Percentiles rank a stretch among this genome's conserved stretches.
Conservation (phyloP, 225 moss, liverwort and hornwort species). For the Asterella californica region DNA sequence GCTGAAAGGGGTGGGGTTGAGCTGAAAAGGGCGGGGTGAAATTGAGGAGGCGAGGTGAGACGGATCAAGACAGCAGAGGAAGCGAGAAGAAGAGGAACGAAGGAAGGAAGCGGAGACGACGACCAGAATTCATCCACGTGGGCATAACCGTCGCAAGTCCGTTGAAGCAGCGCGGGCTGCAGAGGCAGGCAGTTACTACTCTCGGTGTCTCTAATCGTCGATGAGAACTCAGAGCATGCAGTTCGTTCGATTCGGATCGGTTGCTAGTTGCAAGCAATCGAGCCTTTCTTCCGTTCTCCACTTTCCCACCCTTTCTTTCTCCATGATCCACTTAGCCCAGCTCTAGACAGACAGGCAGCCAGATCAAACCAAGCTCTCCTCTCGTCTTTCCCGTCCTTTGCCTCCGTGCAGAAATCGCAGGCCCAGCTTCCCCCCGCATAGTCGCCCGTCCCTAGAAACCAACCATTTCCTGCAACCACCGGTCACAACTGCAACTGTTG, state of each 20-base stretch:
- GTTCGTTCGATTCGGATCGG: conserved; percentile 16
- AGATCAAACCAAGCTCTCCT: not conserved
- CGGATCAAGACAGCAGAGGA: conserved; percentile 27
- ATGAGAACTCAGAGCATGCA: conserved; percentile 2
- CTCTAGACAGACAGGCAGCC: too few species aligned
- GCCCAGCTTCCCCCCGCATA: not conserved
- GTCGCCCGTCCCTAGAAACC: not conserved
- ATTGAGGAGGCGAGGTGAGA: not conserved
- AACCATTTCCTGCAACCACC: not conserved
- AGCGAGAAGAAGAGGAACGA: conserved; percentile 24
- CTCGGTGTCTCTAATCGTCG: conserved; percentile 11
- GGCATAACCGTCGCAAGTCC: conserved; percentile 50
- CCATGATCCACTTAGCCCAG: not conserved
- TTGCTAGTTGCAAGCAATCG: not conserved
- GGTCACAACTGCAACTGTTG: not conserved
- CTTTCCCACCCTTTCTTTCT: not conserved
- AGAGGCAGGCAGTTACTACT: conserved; percentile 34
- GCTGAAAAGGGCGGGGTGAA: conserved; percentile 9
- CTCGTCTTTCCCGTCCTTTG: not conserved
- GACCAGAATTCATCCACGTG: conserved; percentile 30
- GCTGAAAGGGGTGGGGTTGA: not conserved
- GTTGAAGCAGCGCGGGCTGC: conserved; percentile 42
- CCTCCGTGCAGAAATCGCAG: not conserved
- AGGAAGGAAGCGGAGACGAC: conserved; percentile 3
- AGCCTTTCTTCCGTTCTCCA: not conserved